phyloP scores from a whole-genome alignment of 371 early-diverging fungal species.

The Mucor saturninus region DNA sequence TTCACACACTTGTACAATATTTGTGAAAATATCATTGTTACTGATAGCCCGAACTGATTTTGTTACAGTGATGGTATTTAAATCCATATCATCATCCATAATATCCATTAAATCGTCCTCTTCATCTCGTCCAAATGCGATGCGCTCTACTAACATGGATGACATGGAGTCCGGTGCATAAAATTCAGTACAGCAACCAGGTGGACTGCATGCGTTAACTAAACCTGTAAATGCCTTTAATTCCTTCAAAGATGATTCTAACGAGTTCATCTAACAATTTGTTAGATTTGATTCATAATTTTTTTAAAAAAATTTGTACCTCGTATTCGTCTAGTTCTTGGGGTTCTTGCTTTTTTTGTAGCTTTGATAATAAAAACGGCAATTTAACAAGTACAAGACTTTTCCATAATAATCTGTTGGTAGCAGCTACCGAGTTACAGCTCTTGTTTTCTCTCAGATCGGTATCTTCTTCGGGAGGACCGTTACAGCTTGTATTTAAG shows the following conservation, averaged over 20 bases:
- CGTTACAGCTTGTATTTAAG: conserved; percentile 38
- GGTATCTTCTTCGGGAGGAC: conserved; percentile 1
- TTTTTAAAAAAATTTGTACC: conserved; percentile 7
- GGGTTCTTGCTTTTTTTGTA: conserved; percentile 16
- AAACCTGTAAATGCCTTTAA: conserved; percentile 49
- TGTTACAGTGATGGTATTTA: conserved; percentile 33
- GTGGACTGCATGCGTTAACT: conserved; percentile 51
- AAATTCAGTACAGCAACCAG: conserved; percentile 35
- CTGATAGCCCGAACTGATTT: conserved; percentile 39
- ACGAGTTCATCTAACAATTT: conserved; percentile 35
- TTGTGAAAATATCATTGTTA: conserved; percentile 41
- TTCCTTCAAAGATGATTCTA: conserved; percentile 47
- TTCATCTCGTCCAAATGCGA: conserved; percentile 33
- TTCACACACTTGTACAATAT: conserved; percentile 43
- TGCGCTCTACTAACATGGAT: conserved; percentile 28
- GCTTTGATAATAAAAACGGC: conserved; percentile 23
- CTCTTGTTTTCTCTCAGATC: conserved; percentile 9
- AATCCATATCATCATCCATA: conserved; percentile 31
- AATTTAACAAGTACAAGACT: conserved; percentile 49
- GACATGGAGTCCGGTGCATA: conserved; percentile 36
- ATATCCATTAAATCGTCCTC: conserved; percentile 49
- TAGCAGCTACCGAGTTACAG: conserved; percentile 30
- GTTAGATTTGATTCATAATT: neutral
- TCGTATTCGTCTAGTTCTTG: conserved; percentile 14
- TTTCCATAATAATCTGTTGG: conserved; percentile 48